Evolutionary conservation across 148 eudicot species (phyloP), one percentile per base, ranked within the genome.

Genomic region (Pouteria glomerata): DNA sequence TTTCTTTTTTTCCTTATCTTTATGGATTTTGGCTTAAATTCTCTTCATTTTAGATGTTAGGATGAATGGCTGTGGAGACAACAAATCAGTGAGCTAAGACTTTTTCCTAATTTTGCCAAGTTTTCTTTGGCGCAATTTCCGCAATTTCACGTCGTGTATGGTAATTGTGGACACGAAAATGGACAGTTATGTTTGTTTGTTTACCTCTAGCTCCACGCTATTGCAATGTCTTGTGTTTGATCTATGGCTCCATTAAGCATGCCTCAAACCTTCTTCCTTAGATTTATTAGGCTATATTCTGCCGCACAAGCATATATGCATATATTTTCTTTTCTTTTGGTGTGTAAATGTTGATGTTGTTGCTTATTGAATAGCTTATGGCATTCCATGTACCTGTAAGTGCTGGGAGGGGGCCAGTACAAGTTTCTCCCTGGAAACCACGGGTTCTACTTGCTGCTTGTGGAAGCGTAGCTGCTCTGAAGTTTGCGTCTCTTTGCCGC

Each of bases 401-500:
- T 68, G 47, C 79, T 7, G 66, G 59, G n/a, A 73, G 74, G 74
- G 86, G 78, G 73, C 68, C 77, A n/a, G 45, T 73, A 33, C 92
- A 69, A 74, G 68, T 47, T 55, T 52, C 52, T 26, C 68, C 84
- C 3, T 88, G 93, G 78, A 95, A 84, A 68, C 92, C 98, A 45
- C 88, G 86, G 60, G 87, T 95, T 64, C 85, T 91, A 48, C 89
- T 95, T 55, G 98, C 98, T 72, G 97, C 98, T 19, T 91, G 98
- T 82, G 98, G 98, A 80, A 95, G 98, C 85, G 98, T 95, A 37
- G 96, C 98, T 66, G 82, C 98, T 13, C 86, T 95, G 50, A 95
- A 95, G 75, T 91, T 95, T 76, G 93, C 85, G 29, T 89, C 89
- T 76, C 93, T 91, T 27, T 95, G 97, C 71, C 86, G 71, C 72